Evolutionary conservation across 106 monocot genomes (phyloP).

Genomic region (Dactylorhiza incarnata): DNA sequence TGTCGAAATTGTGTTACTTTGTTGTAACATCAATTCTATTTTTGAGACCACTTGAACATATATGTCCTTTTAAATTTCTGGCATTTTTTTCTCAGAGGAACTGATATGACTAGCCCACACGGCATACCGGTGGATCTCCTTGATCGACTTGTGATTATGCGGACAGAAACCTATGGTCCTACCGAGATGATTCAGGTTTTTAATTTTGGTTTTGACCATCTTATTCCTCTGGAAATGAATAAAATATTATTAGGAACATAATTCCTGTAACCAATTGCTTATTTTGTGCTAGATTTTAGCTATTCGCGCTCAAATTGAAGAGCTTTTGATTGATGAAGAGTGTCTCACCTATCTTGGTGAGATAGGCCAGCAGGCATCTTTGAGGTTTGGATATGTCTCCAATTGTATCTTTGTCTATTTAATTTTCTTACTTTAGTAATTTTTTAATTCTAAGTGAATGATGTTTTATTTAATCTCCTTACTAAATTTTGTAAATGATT

Average conservation of each 20-base stretch:
- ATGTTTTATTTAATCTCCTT: not conserved
- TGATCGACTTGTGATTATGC: conserved; percentile 84
- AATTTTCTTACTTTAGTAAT: not conserved
- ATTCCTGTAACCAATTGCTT: not conserved
- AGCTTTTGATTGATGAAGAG: conserved; percentile 88
- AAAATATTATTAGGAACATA: not conserved
- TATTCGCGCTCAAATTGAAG: conserved; percentile 92
- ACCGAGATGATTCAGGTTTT: conserved; percentile 98
- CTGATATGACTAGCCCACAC: conserved; percentile 91
- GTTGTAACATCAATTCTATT: not conserved
- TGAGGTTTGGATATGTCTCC: conserved; percentile 37
- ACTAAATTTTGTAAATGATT: not conserved
- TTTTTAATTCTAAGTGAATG: not conserved
- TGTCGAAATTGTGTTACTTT: not conserved
- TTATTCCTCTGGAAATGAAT: not conserved
- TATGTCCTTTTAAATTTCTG: not conserved
- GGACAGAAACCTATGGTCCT: conserved; percentile 91
- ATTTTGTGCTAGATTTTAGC: conserved; percentile 63
- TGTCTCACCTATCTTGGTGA: conserved; percentile 94
- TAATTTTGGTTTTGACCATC: not conserved
- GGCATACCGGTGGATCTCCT: conserved; percentile 93
- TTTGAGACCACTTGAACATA: not conserved
- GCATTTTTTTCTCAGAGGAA: conserved; percentile 54
- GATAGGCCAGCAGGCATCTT: conserved; percentile 81
- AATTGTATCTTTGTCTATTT: not conserved